phyloP scores from a whole-genome alignment of 1,284 basidiomycete genomes.

The Xerocomus amazonicus region DNA sequence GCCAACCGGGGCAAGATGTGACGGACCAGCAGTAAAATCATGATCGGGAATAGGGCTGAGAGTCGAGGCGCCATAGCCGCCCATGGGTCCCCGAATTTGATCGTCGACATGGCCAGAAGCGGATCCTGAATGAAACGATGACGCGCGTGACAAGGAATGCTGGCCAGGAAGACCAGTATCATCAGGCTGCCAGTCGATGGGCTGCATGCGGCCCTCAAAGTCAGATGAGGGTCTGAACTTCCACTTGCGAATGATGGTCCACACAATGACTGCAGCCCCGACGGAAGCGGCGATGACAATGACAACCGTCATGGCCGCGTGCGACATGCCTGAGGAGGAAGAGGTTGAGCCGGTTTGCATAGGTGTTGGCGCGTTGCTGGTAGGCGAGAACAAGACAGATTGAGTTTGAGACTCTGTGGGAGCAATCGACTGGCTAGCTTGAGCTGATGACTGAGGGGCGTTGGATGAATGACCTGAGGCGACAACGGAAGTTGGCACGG shows the following conservation, averaged over 20 bases:
- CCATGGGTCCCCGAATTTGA: slow-evolving; percentile 30
- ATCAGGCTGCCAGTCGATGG: slow-evolving; percentile 78
- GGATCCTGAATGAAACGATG: slow-evolving; percentile 68
- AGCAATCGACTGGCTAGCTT: slow-evolving; percentile 2
- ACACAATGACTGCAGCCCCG: slow-evolving; percentile 66
- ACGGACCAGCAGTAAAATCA: slow-evolving; percentile 74
- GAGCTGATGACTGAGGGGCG: slow-evolving; percentile 16
- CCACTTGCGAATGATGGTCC: slow-evolving; percentile 90
- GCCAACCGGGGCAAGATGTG: slow-evolving; percentile 58
- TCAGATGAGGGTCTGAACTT: slow-evolving; percentile 77
- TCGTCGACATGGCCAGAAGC: slow-evolving; percentile 45
- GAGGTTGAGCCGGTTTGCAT: slow-evolving; percentile 21
- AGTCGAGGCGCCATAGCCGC: slow-evolving; percentile 23
- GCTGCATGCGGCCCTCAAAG: slow-evolving; percentile 80
- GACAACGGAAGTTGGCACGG: slow-evolving; percentile 12
- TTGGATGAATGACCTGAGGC: slow-evolving; percentile 14
- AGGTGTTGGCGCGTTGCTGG: slow-evolving; percentile 19
- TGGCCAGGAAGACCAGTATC: slow-evolving; percentile 43
- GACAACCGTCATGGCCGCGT: slow-evolving; percentile 68
- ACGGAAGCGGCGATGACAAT: slow-evolving; percentile 65
- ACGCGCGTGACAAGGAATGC: slow-evolving; percentile 56
- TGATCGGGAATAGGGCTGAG: slow-evolving; percentile 60
- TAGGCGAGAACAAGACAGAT: slow-evolving; percentile 20
- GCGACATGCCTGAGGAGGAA: slow-evolving; percentile 40
- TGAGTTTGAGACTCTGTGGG: slow-evolving; percentile 4